Base-by-base conservation (phyloP, 768 basidiomycete species). In the Lentinus brumalis region DNA sequence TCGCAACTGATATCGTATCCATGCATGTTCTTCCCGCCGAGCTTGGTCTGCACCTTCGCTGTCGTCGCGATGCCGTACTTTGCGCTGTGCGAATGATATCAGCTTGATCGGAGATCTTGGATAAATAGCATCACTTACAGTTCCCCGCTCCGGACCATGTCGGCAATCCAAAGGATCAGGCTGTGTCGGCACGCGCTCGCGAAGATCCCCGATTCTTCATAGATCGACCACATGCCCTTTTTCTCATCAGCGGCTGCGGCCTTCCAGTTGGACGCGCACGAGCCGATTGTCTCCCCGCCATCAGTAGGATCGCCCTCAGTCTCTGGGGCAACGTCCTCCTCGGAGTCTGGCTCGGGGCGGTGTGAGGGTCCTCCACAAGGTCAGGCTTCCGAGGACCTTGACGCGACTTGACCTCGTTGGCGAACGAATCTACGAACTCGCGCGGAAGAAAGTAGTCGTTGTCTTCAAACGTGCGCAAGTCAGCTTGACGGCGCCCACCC, bases 121-220 rank as follows among this genome's bases (percentile, higher is more conserved):
- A 11, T 16, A 56, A 18, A 30, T 39, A 56, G 42, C 5, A 16
- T 29, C 10, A 63, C 69, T 52, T 49, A 70, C 67, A 63, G 40
- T 52, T 70, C 66, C 0, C 69, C 66, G 29, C 65, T 65, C 15
- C 44, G 40, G 0, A 69, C 45, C 69, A 60, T 65, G 45, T 70
- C 66, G 3, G 54, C 42, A 5, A 68, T 5, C 63, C 63, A 66
- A 4, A 68, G 57, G 1, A 70, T 61, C 18, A 66, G 26, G 0
- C 69, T 63, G 50, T 70, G 69, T 1, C 56, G 38, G 38, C 61
- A 62, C 4, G 52, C 56, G 16, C 62, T 53, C 0, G 74, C 69
- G 60, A 81, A 81, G 9, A 78, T 64, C 0, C 79, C 77, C 0
- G 75, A 71, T 66, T 79, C 76, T 0, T 62, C 73, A 59, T 59